Evolutionary conservation across 768 basidiomycete genomes (phyloP), one percentile per base, ranked within the genome.

Genomic region (Rhodotorula babjevae): DNA sequence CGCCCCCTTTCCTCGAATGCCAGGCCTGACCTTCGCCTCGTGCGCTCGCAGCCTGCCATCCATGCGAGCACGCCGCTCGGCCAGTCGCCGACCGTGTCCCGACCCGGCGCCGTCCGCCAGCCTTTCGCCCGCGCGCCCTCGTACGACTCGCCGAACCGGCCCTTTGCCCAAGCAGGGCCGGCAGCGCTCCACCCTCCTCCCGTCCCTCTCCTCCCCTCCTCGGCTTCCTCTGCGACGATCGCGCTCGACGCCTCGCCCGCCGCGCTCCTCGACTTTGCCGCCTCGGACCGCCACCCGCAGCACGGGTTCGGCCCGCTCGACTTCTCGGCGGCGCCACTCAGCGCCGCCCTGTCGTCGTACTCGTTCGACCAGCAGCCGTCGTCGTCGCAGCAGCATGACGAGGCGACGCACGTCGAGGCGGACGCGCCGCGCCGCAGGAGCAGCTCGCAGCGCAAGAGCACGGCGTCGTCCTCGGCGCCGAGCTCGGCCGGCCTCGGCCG

Each of bases 221-320:
- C 69, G 15, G 46, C 69, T 12, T 67, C 69, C 0, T 33, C 68
- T 11, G 52, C 42, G 4, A 67, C 69, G 2, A 57, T 67, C 46
- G 49, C 73, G 2, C 40, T 62, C 5, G 57, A 68, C 18, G 63
- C 65, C 4, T 68, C 67, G 16, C 72, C 69, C 2, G 68, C 58
- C 52, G 73, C 57, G 3, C 61, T 71, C 8, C 62, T 71, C 56
- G 29, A 69, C 67, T 75, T 75, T 21, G 64, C 63, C 21, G 36
- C 36, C 36, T 36, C 36, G 36, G 33, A 29, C 33, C 66, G 61
- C 18, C 53, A 29, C 16, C 42, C 63, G 10, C 31, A 46, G n/a
- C 52, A 50, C 29, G 46, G 56, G 16, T 72, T 72, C 47, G 71
- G 71, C 2, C 57, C 61, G 9, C 65, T 72, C 61, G 71, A 72